These are phyloP conservation scores for Trichoderma cornu-damae DNA, from an alignment of 2,329 filamentous ascomycete species.

Conservation along the genomic window DNA sequence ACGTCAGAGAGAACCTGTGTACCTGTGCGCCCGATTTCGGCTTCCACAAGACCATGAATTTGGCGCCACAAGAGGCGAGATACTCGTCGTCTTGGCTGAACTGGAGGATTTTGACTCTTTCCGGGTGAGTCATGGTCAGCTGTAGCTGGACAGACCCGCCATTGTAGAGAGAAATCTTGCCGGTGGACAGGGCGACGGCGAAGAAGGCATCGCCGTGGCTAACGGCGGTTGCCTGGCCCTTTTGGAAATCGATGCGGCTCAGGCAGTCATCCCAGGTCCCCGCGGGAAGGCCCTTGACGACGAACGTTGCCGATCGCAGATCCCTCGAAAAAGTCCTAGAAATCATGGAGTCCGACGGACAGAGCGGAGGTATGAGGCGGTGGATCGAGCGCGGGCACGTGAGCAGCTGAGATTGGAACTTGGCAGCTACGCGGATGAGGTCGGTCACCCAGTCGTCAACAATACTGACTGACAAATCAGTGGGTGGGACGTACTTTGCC, in stretches of 20 bases:
- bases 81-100: constrained; percentile 9
- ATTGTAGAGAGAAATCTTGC: neutral
- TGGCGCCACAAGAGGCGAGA: neutral
- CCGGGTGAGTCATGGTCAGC: neutral
- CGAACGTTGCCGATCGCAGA: neutral
- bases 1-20: neutral
- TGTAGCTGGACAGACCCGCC: neutral
- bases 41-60: neutral
- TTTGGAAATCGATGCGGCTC: neutral
- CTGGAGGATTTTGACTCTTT: neutral
- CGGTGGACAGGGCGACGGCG: neutral
- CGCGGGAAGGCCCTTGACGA: neutral
- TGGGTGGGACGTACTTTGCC: neutral
- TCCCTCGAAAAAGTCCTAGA: neutral
- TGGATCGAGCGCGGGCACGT: neutral
- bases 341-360: constrained; percentile 1
- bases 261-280: neutral
- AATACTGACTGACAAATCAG: neutral
- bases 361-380: neutral
- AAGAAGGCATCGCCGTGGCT: neutral
- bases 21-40: neutral
- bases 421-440: neutral
- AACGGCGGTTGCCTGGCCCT: neutral
- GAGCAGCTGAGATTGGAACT: neutral
- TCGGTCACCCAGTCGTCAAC: neutral